These are phyloP conservation scores for Plasmodium knowlesi DNA, from an alignment of 169 alveolate genomes.

Conservation along the genomic window DNA sequence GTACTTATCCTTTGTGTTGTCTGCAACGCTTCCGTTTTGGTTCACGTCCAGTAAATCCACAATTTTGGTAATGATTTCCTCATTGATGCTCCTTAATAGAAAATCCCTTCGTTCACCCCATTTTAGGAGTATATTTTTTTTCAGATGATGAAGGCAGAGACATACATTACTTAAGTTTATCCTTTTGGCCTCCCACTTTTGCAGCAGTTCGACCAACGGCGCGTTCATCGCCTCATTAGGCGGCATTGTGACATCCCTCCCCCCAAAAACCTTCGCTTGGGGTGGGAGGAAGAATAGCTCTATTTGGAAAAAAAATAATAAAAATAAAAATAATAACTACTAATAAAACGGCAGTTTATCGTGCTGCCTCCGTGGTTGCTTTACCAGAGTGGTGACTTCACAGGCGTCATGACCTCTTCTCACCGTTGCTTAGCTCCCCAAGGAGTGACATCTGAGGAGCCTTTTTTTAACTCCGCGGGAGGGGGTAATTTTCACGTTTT, in stretches of 20 bases:
- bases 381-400: neutral
- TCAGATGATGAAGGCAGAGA: constrained; percentile 11
- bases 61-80: neutral
- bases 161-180: constrained; percentile 27
- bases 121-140: neutral
- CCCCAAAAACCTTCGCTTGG: neutral
- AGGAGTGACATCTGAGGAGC: neutral
- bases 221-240: neutral
- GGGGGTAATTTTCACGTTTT: neutral
- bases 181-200: constrained; percentile 40
- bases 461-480: neutral
- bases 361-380: neutral
- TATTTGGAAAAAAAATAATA: neutral
- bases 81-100: neutral
- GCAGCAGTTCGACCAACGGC: constrained; percentile 17
- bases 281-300: neutral
- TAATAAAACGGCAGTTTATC: neutral
- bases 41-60: neutral
- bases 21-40: neutral
- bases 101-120: constrained; percentile 11
- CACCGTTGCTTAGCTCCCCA: neutral
- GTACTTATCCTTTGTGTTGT: neutral
- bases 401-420: neutral
- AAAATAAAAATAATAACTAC: too few species aligned
- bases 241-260: neutral